phyloP scores from a whole-genome alignment of 345 rosid species.

The Sisymbrium altissimum region DNA sequence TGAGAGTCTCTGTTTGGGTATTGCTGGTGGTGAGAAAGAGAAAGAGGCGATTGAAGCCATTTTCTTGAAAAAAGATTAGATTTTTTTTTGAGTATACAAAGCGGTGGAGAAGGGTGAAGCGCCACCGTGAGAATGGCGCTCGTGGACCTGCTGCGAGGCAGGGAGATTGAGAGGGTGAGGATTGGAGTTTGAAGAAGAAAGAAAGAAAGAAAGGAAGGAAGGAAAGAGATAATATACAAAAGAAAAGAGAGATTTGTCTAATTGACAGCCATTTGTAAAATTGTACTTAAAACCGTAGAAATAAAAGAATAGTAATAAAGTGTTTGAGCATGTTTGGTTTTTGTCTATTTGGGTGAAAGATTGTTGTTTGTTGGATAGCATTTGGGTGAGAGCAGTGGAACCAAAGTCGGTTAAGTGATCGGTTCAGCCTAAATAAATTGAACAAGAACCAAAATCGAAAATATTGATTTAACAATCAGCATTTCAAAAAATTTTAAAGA shows the following conservation, averaged over 20 bases:
- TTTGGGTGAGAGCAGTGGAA: too few relatives aligned
- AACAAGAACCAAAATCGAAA: too few relatives aligned
- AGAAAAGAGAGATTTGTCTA: neutral
- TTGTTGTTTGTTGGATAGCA: neutral
- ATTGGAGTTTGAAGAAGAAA: conserved; percentile 14
- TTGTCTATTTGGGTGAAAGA: too few relatives aligned
- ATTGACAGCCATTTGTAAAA: neutral
- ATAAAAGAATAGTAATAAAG: too few relatives aligned
- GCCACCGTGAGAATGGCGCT: conserved; percentile 34
- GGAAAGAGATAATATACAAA: neutral
- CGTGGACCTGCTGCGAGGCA: neutral
- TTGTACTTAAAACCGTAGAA: too few relatives aligned
- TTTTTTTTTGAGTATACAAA: neutral
- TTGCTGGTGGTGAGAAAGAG: conserved; percentile 26
- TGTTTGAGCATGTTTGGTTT: neutral
- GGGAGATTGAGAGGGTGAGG: conserved; percentile 25
- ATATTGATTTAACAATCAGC: too few relatives aligned
- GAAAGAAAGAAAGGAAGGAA: neutral
- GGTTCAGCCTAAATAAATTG: too few relatives aligned
- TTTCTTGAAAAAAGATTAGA: neutral
- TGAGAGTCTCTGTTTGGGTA: conserved; percentile 16
- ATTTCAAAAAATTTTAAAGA: too few relatives aligned
- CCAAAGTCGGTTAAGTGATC: too few relatives aligned
- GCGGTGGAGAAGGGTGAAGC: neutral
- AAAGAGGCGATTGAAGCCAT: conserved; percentile 42